Evolutionary conservation across 305 asterid genomes (phyloP).

Genomic region (Rubia peregrina): DNA sequence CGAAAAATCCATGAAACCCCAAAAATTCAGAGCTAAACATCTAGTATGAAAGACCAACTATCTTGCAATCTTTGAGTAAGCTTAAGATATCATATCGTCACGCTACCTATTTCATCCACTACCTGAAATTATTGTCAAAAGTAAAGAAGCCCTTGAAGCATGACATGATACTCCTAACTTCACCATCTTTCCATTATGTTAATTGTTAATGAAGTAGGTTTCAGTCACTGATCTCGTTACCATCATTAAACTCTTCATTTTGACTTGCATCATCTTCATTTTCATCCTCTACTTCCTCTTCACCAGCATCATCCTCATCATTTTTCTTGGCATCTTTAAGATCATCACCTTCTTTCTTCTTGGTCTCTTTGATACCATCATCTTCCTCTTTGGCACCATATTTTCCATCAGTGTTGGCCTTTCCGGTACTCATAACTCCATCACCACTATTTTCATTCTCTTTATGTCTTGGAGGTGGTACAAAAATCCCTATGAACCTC

Average conservation of each 20-base stretch:
- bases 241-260: not conserved
- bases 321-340: not conserved
- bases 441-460: conserved; percentile 22
- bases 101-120: no score
- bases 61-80: no score
- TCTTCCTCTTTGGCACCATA: conserved; percentile 20
- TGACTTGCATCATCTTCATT: not conserved
- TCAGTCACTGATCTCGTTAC: not conserved
- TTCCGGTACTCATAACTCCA: conserved; percentile 11
- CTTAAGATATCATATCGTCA: no score
- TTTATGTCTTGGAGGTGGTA: conserved; percentile 40
- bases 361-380: not conserved
- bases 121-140: no score
- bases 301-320: not conserved
- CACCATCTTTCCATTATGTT: no score
- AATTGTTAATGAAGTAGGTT: no score
- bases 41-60: no score
- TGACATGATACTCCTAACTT: no score
- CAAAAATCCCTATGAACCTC: conserved; percentile 61
- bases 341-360: not conserved
- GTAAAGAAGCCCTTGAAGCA: no score
- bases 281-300: not conserved
- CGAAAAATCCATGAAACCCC: no score
- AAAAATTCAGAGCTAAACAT: no score
- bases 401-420: conserved; percentile 22